Percentiles rank a stretch among this genome's conserved stretches.
These are phyloP conservation scores for Primulina huaijiensis DNA, from an alignment of 257 asterid genomes.

Conservation along the genomic window DNA sequence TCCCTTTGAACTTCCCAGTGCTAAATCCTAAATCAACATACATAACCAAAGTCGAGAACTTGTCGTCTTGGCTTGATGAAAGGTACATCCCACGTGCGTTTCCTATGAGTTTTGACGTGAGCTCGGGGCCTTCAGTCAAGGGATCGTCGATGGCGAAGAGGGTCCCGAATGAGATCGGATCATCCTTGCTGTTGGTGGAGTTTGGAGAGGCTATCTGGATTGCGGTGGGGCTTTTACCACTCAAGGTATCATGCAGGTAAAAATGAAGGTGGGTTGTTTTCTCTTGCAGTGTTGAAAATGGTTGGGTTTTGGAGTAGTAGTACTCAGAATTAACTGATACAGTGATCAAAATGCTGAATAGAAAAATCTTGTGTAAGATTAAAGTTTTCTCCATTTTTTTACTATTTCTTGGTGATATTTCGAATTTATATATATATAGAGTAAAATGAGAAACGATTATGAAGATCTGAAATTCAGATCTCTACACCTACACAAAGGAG, in stretches of 20 bases:
- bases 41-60: constrained; percentile 12
- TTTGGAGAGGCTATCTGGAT: constrained; percentile 10
- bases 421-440: too few relatives aligned
- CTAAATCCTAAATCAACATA: constrained; percentile 14
- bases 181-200: not conserved
- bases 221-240: constrained; percentile 18
- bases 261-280: constrained; percentile 7
- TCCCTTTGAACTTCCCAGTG: constrained; percentile 10
- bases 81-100: constrained; percentile 15
- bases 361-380: not conserved
- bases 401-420: not conserved
- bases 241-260: constrained; percentile 10
- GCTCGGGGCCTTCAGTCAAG: constrained; percentile 5
- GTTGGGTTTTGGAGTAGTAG: constrained; percentile 11
- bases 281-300: not conserved
- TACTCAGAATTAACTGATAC: not conserved
- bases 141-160: constrained; percentile 18
- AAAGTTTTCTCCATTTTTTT: constrained; percentile 4
- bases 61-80: constrained; percentile 15
- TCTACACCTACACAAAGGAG: too few relatives aligned
- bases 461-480: not conserved
- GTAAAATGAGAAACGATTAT: too few relatives aligned
- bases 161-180: constrained; percentile 5
- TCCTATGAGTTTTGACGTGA: constrained; percentile 8
- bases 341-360: not conserved